These are phyloP conservation scores for Talaromyces proteolyticus DNA, from an alignment of 495 filamentous ascomycete genomes.

Conservation along the genomic window DNA sequence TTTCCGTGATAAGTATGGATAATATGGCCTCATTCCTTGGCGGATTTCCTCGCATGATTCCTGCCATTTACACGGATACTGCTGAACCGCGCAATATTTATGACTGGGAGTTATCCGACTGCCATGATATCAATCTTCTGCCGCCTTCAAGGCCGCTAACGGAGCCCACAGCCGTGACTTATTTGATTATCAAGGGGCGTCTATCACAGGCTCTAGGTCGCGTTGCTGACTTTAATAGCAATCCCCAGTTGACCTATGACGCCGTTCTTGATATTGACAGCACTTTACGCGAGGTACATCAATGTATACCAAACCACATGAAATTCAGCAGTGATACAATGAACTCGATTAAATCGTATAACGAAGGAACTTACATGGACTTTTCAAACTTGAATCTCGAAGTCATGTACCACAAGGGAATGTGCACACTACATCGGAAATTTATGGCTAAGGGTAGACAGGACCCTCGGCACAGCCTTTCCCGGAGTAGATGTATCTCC, in stretches of 20 bases:
- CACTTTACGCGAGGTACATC: background rate
- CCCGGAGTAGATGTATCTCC: constrained; percentile 1
- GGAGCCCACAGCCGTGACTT: constrained; percentile 81
- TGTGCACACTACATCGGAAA: constrained; percentile 5
- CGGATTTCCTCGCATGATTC: constrained; percentile 85
- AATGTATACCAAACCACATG: background rate
- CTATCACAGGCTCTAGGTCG: constrained; percentile 56
- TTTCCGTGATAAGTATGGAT: constrained; percentile 73
- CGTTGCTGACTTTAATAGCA: constrained; percentile 45
- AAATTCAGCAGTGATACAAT: background rate
- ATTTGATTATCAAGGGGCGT: constrained; percentile 76
- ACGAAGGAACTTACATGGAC: background rate
- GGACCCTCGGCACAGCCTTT: background rate
- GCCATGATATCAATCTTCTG: constrained; percentile 66
- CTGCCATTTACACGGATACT: constrained; percentile 75
- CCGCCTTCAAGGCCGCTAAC: constrained; percentile 67
- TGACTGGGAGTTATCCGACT: constrained; percentile 74
- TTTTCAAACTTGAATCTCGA: background rate
- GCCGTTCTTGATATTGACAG: constrained; percentile 77
- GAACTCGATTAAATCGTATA: background rate
- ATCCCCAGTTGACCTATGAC: constrained; percentile 55
- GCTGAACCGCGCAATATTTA: constrained; percentile 83
- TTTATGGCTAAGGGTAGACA: constrained; percentile 2
- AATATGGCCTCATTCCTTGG: constrained; percentile 85
- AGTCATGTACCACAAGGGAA: constrained; percentile 3